phyloP scores from a whole-genome alignment of 805 yeast genomes.

The Torulaspora delbrueckii region DNA sequence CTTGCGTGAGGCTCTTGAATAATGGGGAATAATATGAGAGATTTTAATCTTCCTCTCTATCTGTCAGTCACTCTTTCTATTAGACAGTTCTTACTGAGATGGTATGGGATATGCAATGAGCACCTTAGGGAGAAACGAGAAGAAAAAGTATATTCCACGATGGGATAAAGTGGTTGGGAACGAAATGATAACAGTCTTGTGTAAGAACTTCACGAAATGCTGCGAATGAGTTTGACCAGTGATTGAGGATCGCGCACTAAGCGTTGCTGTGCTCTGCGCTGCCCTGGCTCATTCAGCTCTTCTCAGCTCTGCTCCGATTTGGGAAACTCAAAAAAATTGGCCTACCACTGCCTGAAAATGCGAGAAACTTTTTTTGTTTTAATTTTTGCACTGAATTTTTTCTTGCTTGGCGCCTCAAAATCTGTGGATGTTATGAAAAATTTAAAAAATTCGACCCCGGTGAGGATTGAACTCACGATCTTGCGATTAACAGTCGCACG shows the following conservation, averaged over 20 bases:
- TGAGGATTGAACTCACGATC: conserved; percentile 54
- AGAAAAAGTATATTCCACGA: background rate
- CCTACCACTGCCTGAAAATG: background rate
- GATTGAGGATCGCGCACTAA: background rate
- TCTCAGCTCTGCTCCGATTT: background rate
- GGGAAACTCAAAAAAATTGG: background rate
- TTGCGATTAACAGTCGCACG: conserved; percentile 57
- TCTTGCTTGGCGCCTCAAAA: background rate
- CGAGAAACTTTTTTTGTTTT: background rate
- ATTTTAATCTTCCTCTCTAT: background rate
- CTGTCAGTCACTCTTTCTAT: background rate
- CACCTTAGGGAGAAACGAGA: background rate
- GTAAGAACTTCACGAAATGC: background rate
- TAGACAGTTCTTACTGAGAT: background rate
- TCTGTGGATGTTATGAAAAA: background rate
- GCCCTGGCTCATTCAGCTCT: background rate
- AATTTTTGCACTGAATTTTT: too few relatives aligned
- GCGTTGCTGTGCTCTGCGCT: background rate
- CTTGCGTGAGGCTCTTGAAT: background rate
- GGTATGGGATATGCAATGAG: background rate
- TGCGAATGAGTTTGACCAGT: background rate
- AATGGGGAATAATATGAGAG: background rate
- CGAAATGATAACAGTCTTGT: background rate
- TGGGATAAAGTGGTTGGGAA: background rate
- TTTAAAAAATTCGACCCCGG: conserved; percentile 40